phyloP scores from a whole-genome alignment of 1,139 yeast genomes.

The Kluyveromyces sp. region DNA sequence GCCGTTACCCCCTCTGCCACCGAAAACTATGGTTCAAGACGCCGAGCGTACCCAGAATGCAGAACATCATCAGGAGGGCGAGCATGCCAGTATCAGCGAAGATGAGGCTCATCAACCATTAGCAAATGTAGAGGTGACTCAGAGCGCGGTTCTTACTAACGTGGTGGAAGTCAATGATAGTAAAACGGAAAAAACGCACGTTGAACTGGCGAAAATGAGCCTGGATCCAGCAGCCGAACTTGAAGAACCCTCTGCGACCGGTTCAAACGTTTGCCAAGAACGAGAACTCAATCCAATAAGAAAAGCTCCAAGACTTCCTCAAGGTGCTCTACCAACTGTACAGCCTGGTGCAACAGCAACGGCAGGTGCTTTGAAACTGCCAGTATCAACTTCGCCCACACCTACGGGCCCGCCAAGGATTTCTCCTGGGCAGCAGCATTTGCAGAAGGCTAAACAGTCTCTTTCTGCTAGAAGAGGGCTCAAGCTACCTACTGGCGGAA shows the following conservation, averaged over 20 bases:
- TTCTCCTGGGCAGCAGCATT: slow-evolving; percentile 5
- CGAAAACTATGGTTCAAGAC: slow-evolving; percentile 7
- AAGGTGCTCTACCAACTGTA: slow-evolving; percentile 9
- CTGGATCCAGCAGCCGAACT: background rate
- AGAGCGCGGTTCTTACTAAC: background rate
- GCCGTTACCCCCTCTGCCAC: slow-evolving; percentile 29
- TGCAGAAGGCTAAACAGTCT: slow-evolving; percentile 23
- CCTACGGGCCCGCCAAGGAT: slow-evolving; percentile 9
- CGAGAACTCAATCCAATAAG: slow-evolving; percentile 23
- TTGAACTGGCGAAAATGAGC: slow-evolving; percentile 5
- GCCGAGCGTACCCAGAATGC: slow-evolving; percentile 8
- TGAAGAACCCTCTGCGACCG: no score
- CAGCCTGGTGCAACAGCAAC: slow-evolving; percentile 3
- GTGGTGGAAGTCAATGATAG: background rate
- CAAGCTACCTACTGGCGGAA: slow-evolving; percentile 31
- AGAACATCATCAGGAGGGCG: slow-evolving; percentile 8
- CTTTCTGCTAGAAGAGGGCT: slow-evolving; percentile 33
- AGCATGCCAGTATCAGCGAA: background rate
- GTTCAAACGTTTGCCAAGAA: slow-evolving; percentile 1
- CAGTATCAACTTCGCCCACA: background rate
- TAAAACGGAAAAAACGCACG: background rate
- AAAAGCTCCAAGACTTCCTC: slow-evolving; percentile 21
- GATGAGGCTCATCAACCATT: slow-evolving; percentile 6
- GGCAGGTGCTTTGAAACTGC: background rate
- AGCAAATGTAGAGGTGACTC: background rate